Base-by-base conservation (phyloP, 176 grass and related monocot genomes). In the Dactylis glomerata region DNA sequence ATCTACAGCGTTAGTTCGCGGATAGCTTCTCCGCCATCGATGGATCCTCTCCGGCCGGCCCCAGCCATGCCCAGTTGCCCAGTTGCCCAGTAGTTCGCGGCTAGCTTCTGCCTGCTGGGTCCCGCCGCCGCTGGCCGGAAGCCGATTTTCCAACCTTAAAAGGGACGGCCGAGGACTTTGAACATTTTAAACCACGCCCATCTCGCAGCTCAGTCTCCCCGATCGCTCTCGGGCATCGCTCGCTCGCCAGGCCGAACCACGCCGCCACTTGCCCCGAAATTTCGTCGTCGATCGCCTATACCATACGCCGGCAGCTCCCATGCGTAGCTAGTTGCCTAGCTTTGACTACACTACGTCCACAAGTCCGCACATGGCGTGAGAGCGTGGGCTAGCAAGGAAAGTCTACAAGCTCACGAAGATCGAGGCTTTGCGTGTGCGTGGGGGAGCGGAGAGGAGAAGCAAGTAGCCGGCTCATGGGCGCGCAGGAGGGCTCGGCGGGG, bases 401-500 rank as follows among this genome's bases (percentile, higher is more conserved):
- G n/a, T n/a, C n/a, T n/a, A n/a, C n/a, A n/a, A n/a, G n/a, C n/a
- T 41, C 40, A 41, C 6, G 6, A 0, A 10, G 38, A 41, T 41
- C 42, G 42, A 12, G 19, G 66, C 36, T 41, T 41, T 41, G 36
- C 66, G 65, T 41, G 66, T 34, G 67, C 8, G 33, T 28, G 13
- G 30, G 61, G 32, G 3, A 12, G 23, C 10, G n/a, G 22, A 23
- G 55, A 58, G n/a, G n/a, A 12, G 10, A 26, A 26, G 9, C n/a
- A 6, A 20, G 6, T 6, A 54, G 5, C 50, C 22, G 10, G 4
- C 23, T 9, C 54, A 91, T 91, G 89, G 90, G 82, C 7, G 82
- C 90, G 17, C 86, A 82, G 86, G 90, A 92, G 77, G 6, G 46
- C 45, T 55, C 73, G 5, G 78, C 86, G 32, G 88, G 83, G 31